phyloP scores from a whole-genome alignment of 176 grass and related monocot species.

The Hordeum marinum region DNA sequence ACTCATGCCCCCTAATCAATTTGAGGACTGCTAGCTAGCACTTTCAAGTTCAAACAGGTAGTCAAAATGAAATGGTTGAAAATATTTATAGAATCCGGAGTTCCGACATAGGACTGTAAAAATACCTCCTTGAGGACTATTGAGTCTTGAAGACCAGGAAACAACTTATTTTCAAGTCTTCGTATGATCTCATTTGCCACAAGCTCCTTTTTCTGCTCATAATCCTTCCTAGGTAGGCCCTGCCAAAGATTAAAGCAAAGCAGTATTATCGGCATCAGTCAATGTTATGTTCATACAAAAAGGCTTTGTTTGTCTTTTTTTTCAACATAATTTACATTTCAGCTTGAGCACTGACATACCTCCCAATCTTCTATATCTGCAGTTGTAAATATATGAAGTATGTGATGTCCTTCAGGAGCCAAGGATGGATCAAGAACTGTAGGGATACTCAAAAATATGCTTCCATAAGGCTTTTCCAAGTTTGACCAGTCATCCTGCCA shows the following conservation, averaged over 20 bases:
- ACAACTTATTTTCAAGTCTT: constrained; percentile 84
- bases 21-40: background rate
- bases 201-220: constrained; percentile 75
- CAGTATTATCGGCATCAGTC: background rate
- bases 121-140: constrained; percentile 91
- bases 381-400: constrained; percentile 95
- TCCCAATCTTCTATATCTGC: constrained; percentile 93
- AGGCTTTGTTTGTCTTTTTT: background rate
- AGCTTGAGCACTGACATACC: constrained; percentile 29
- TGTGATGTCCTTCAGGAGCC: constrained; percentile 87
- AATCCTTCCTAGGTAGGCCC: constrained; percentile 74
- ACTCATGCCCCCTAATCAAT: background rate
- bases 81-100: background rate
- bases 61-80: background rate
- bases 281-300: background rate
- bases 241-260: constrained; percentile 22
- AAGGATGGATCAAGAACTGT: constrained; percentile 93
- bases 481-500: constrained; percentile 83
- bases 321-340: background rate
- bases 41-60: constrained; percentile 12
- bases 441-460: constrained; percentile 96
- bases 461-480: constrained; percentile 89
- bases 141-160: constrained; percentile 82
- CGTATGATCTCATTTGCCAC: constrained; percentile 78
- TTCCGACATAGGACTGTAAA: background rate